Evolutionary conservation across 352 stramenopile genomes (phyloP).

Genomic region (Phytopythium ostracodes): DNA sequence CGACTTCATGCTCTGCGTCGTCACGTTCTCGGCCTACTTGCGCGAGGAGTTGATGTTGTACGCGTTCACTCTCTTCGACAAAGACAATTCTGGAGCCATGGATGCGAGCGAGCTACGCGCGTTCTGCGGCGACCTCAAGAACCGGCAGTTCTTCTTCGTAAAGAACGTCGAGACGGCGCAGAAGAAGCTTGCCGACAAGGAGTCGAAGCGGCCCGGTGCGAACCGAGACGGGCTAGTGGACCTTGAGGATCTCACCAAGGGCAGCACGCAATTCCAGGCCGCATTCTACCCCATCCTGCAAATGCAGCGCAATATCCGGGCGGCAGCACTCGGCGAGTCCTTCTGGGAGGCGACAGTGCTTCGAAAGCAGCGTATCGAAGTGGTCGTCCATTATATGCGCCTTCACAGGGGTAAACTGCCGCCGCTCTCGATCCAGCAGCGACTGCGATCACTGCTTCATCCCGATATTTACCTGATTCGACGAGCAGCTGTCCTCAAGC

Average conservation of each 20-base stretch:
- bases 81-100: constrained; percentile 61
- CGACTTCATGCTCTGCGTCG: constrained; percentile 55
- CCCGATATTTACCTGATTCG: constrained; percentile 24
- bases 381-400: constrained; percentile 60
- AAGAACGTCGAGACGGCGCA: constrained; percentile 59
- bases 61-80: constrained; percentile 65
- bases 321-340: constrained; percentile 37
- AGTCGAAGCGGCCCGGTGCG: neutral
- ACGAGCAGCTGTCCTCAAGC: constrained; percentile 40
- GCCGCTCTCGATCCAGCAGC: constrained; percentile 26
- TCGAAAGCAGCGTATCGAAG: constrained; percentile 39
- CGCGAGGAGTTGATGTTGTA: constrained; percentile 55
- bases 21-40: constrained; percentile 42
- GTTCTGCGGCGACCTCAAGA: constrained; percentile 57
- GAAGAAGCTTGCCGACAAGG: constrained; percentile 39
- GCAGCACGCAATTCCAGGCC: constrained; percentile 47
- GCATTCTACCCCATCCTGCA: constrained; percentile 69
- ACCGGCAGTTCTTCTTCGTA: constrained; percentile 59
- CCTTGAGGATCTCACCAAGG: constrained; percentile 48
- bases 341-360: constrained; percentile 39
- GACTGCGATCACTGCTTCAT: constrained; percentile 26
- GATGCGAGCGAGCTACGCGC: constrained; percentile 42
- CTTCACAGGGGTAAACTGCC: constrained; percentile 49
- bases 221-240: constrained; percentile 33
- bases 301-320: constrained; percentile 55